Base-by-base conservation (phyloP, 257 asterid species). In the Linaria vulgaris region DNA sequence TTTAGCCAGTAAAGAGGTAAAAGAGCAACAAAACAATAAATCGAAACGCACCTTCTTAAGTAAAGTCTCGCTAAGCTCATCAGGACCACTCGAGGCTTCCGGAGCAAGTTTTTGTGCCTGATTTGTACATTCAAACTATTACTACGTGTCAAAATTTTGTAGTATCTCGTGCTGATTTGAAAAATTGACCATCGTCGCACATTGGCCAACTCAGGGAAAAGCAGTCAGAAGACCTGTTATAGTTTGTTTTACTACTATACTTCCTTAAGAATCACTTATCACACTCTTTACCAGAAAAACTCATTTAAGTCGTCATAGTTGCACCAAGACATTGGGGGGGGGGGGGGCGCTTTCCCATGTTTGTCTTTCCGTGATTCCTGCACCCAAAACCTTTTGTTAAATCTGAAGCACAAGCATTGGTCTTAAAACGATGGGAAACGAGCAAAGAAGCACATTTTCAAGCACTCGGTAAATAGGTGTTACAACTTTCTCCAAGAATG, bases 121-220 rank as follows among this genome's bases (percentile, higher is more conserved):
- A 85, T 69, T 78, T 94, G 90, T 64, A 90, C 37, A n/a, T n/a
- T n/a, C n/a, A n/a, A n/a, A n/a, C n/a, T n/a, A n/a, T n/a, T n/a
- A n/a, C n/a, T n/a, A n/a, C n/a, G n/a, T n/a, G n/a, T n/a, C n/a
- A n/a, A n/a, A n/a, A n/a, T n/a, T n/a, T n/a, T n/a, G 72, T 71
- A 38, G 48, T 63, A 30, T 71, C 81, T 61, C 80, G 83, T 46
- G 83, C 72, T 55, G 95, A 80, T 73, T 87, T 90, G 78, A 94
- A 94, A 82, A 94, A 89, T 41, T 94, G 90, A 59, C 88, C 95
- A 77, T 87, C 96, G 77, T 85, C 99, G 51, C 94, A 83, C 96
- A 94, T 94, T 27, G 99, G 99, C 99, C 99, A 94, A 59, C 99
- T 97, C 86, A 90, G 73, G 21, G 73, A 72, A 83, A 94, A 94